Evolutionary conservation across 805 yeast genomes (phyloP).

Genomic region (Cyberlindnera petersonii): DNA sequence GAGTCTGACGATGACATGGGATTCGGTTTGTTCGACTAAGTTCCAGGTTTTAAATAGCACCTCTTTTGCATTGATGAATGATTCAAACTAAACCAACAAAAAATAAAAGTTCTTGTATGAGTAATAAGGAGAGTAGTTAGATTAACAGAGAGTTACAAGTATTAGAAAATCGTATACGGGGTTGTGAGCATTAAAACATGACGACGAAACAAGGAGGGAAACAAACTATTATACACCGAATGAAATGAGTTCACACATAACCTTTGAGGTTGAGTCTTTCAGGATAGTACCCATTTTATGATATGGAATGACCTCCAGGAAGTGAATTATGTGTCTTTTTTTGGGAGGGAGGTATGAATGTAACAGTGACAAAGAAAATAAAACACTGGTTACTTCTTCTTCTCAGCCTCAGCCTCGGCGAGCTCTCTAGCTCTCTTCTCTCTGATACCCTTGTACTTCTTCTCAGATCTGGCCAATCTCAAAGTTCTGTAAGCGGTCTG

Average conservation of each 20-base stretch:
- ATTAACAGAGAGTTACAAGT: background rate
- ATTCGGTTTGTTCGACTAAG: slow-evolving; percentile 85
- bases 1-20: slow-evolving; percentile 85
- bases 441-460: slow-evolving; percentile 92
- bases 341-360: background rate
- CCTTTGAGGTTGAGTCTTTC: background rate
- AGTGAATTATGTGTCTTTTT: background rate
- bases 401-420: slow-evolving; percentile 99
- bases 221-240: slow-evolving; percentile 16
- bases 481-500: slow-evolving; percentile 89
- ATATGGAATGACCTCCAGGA: background rate
- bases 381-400: slow-evolving; percentile 74
- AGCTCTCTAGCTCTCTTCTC: slow-evolving; percentile 95
- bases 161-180: slow-evolving; percentile 5
- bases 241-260: slow-evolving; percentile 3
- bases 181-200: slow-evolving; percentile 17
- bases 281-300: background rate
- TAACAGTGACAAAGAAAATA: background rate
- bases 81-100: slow-evolving; percentile 10
- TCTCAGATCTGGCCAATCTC: slow-evolving; percentile 91
- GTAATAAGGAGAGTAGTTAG: slow-evolving; percentile 4
- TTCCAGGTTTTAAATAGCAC: slow-evolving; percentile 6
- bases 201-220: slow-evolving; percentile 11
- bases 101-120: slow-evolving; percentile 7
- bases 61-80: slow-evolving; percentile 14